phyloP scores from a whole-genome alignment of 2,329 filamentous ascomycete species.

The Didymella exigua region DNA sequence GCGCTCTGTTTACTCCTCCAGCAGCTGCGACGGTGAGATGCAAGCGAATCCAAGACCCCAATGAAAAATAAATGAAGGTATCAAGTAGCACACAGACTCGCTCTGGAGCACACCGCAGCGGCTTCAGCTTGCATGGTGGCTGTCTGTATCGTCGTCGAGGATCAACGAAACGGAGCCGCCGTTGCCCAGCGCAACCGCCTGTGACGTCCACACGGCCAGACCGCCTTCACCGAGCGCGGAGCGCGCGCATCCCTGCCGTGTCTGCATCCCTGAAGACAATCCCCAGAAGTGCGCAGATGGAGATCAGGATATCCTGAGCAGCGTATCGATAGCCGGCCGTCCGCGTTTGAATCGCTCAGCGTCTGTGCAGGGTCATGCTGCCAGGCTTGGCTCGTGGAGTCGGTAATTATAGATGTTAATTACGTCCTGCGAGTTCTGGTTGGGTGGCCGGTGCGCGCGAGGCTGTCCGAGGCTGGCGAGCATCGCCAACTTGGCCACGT shows the following conservation, averaged over 20 bases:
- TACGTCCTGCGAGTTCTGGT: not conserved
- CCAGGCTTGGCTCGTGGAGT: slow-evolving; percentile 1
- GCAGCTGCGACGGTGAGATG: not conserved
- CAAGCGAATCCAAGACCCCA: not conserved
- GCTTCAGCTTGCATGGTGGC: slow-evolving; percentile 30
- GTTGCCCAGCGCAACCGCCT: slow-evolving; percentile 14
- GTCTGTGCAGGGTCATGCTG: slow-evolving; percentile 6
- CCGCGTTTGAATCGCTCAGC: not conserved
- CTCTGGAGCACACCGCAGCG: slow-evolving; percentile 16
- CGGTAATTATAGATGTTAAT: slow-evolving; percentile 7
- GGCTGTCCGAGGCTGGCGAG: not conserved
- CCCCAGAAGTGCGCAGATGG: slow-evolving; percentile 8
- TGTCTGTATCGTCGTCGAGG: slow-evolving; percentile 39
- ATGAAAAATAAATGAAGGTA: not conserved
- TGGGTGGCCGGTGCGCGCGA: slow-evolving; percentile 5
- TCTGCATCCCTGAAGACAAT: slow-evolving; percentile 22
- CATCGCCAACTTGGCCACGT: slow-evolving; percentile 6
- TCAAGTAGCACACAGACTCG: slow-evolving; percentile 5
- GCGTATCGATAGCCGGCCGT: slow-evolving; percentile 12
- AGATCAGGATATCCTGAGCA: slow-evolving; percentile 8
- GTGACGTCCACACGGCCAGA: slow-evolving; percentile 22
- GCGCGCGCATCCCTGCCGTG: slow-evolving; percentile 3
- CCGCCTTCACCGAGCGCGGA: slow-evolving; percentile 12
- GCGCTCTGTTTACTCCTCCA: not conserved
- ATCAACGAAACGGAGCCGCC: slow-evolving; percentile 26